Evolutionary conservation across 192 early-diverging fungal species (phyloP).

Genomic region (Geranomyces michiganensis): DNA sequence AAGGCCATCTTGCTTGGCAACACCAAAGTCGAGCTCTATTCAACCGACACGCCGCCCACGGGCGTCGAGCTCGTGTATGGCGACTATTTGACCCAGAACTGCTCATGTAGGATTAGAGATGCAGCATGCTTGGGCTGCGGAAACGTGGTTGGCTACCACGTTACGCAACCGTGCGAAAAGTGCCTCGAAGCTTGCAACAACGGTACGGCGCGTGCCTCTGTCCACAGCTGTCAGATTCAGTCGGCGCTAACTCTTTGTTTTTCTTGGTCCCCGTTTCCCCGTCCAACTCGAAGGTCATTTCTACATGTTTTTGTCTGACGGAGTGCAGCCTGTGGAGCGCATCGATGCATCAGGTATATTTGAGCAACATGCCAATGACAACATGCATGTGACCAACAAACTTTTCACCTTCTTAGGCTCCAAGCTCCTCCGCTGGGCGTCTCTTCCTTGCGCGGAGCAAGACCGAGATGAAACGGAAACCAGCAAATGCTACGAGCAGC

Average conservation of each 20-base stretch:
- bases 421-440: slow-evolving; percentile 40
- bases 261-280: neutral
- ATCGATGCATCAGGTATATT: slow-evolving; percentile 20
- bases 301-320: slow-evolving; percentile 57
- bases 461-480: slow-evolving; percentile 20
- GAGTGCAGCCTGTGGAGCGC: slow-evolving; percentile 47
- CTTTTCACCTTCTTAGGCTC: slow-evolving; percentile 15
- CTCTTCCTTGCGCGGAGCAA: slow-evolving; percentile 37
- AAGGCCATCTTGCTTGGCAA: slow-evolving; percentile 62
- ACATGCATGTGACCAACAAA: neutral
- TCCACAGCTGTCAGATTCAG: neutral
- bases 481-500: slow-evolving; percentile 13
- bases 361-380: neutral
- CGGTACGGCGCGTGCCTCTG: slow-evolving; percentile 32
- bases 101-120: slow-evolving; percentile 56
- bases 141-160: slow-evolving; percentile 64
- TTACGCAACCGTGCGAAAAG: slow-evolving; percentile 57
- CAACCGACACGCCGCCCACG: slow-evolving; percentile 55
- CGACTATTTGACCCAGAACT: slow-evolving; percentile 61
- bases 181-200: slow-evolving; percentile 66
- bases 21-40: slow-evolving; percentile 60
- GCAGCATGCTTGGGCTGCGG: slow-evolving; percentile 61
- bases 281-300: slow-evolving; percentile 53
- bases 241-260: neutral
- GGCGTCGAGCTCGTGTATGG: slow-evolving; percentile 56